Conservation (phyloP, 1,284 basidiomycete genomes). For the Neonothopanus nambi region DNA sequence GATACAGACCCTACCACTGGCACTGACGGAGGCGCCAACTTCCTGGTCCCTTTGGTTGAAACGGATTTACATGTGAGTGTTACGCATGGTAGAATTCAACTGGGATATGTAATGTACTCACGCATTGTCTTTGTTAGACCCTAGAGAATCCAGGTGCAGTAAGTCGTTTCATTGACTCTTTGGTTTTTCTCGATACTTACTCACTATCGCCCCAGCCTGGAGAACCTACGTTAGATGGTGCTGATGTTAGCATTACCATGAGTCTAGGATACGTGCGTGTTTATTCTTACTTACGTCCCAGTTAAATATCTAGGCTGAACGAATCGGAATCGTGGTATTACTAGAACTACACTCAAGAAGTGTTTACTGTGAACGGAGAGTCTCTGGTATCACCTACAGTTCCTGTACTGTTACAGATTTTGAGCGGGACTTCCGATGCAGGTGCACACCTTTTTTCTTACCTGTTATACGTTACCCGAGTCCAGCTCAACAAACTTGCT, state of each 20-base stretch:
- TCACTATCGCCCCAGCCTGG: slow-evolving; percentile 29
- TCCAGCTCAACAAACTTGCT: slow-evolving; percentile 31
- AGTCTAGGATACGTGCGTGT: slow-evolving; percentile 22
- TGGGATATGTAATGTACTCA: no score
- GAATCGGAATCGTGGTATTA: no score
- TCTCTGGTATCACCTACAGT: slow-evolving; percentile 13
- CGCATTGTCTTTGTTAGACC: slow-evolving; percentile 17
- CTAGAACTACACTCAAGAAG: slow-evolving; percentile 15
- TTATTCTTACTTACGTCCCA: slow-evolving; percentile 19
- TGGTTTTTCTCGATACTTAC: not conserved
- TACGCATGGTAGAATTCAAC: not conserved
- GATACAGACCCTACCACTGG: slow-evolving; percentile 27
- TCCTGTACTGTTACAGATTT: slow-evolving; percentile 15
- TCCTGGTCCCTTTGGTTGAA: slow-evolving; percentile 24
- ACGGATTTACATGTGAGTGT: slow-evolving; percentile 14
- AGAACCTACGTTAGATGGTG: slow-evolving; percentile 24
- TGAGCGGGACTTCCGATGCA: slow-evolving; percentile 19
- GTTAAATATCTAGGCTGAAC: not conserved
- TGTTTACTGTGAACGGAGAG: slow-evolving; percentile 14
- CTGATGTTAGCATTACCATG: slow-evolving; percentile 31
- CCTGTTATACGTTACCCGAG: slow-evolving; percentile 28
- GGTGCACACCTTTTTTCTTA: slow-evolving; percentile 38
- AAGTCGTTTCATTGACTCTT: not conserved
- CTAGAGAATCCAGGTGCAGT: slow-evolving; percentile 22
- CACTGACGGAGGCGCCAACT: slow-evolving; percentile 18